Evolutionary conservation across 495 filamentous ascomycete genomes (phyloP).

Genomic region (Lepraria neglecta): DNA sequence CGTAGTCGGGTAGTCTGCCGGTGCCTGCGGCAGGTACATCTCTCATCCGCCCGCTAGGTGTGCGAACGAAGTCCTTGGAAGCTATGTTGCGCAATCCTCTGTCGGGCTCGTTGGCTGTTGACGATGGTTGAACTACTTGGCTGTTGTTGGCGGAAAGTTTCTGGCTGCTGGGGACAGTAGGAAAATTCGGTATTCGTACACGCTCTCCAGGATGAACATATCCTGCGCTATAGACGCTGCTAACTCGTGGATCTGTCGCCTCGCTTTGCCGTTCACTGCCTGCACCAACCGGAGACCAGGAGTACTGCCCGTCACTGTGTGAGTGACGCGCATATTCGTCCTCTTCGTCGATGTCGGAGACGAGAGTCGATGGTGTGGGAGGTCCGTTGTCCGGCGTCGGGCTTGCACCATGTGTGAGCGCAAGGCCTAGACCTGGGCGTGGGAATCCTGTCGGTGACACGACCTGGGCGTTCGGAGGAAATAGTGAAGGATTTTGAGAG

Average conservation of each 20-base stretch:
- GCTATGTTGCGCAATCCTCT: constrained; percentile 24
- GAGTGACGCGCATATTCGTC: constrained; percentile 17
- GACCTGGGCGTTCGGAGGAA: constrained; percentile 18
- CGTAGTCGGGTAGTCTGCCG: constrained; percentile 13
- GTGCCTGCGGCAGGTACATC: constrained; percentile 12
- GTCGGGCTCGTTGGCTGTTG: constrained; percentile 8
- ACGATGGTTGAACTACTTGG: constrained; percentile 6
- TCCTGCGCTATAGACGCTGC: constrained; percentile 24
- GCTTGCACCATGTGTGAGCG: constrained; percentile 20
- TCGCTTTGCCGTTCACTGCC: constrained; percentile 18
- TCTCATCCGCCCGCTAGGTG: constrained; percentile 13
- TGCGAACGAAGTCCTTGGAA: constrained; percentile 22
- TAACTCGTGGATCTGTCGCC: constrained; percentile 22
- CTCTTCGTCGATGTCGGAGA: constrained; percentile 30
- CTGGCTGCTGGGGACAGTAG: constrained; percentile 24
- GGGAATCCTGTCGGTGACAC: constrained; percentile 19
- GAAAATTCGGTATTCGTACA: constrained; percentile 29
- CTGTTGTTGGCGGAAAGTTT: constrained; percentile 18
- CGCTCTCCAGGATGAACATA: constrained; percentile 29
- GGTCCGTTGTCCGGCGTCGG: constrained; percentile 19
- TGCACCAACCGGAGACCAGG: constrained; percentile 26
- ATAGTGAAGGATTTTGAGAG: constrained; percentile 21
- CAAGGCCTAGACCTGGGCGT: constrained; percentile 22
- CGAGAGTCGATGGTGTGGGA: constrained; percentile 24
- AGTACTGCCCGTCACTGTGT: constrained; percentile 25